Conservation (phyloP, 768 basidiomycete species). For the Daedalea quercina region DNA sequence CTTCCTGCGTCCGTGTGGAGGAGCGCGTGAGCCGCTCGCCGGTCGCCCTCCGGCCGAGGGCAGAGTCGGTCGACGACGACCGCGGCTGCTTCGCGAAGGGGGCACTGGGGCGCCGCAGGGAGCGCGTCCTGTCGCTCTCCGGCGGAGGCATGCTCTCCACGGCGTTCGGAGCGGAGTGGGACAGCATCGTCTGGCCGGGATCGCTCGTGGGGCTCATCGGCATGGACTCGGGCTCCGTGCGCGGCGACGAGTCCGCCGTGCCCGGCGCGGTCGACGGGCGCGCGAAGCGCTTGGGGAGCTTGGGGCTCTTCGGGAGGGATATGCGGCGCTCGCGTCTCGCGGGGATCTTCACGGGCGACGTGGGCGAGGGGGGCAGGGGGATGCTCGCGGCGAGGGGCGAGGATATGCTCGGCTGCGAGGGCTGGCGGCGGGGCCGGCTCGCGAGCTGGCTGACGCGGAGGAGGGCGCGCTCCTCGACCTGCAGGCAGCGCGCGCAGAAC, state of each 20-base stretch:
- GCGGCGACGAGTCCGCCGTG: constrained; percentile 16
- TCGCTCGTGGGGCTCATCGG: background rate
- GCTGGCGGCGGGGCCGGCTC: constrained; percentile 9
- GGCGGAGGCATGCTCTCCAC: background rate
- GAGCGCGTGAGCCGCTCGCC: constrained; percentile 2
- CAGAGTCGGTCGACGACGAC: constrained; percentile 22
- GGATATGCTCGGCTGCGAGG: constrained; percentile 8
- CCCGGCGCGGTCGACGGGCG: constrained; percentile 40
- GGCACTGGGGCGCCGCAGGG: constrained; percentile 6
- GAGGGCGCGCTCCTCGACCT: constrained; percentile 66
- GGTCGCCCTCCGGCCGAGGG: constrained; percentile 11
- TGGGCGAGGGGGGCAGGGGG: constrained; percentile 12
- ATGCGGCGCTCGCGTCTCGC: constrained; percentile 10
- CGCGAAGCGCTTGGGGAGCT: constrained; percentile 2
- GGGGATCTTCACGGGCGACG: constrained; percentile 7
- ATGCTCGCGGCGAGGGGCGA: constrained; percentile 7
- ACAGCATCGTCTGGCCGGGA: background rate
- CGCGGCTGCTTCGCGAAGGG: constrained; percentile 19
- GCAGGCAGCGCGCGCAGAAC: constrained; percentile 54
- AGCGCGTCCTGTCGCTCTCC: constrained; percentile 2
- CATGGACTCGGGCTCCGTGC: background rate
- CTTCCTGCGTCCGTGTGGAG: constrained; percentile 5
- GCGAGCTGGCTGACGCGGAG: constrained; percentile 59
- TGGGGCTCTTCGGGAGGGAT: constrained; percentile 5
- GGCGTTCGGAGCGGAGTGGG: constrained; percentile 1